These are phyloP conservation scores for Acer campestre DNA, from an alignment of 345 rosid species.

Conservation along the genomic window DNA sequence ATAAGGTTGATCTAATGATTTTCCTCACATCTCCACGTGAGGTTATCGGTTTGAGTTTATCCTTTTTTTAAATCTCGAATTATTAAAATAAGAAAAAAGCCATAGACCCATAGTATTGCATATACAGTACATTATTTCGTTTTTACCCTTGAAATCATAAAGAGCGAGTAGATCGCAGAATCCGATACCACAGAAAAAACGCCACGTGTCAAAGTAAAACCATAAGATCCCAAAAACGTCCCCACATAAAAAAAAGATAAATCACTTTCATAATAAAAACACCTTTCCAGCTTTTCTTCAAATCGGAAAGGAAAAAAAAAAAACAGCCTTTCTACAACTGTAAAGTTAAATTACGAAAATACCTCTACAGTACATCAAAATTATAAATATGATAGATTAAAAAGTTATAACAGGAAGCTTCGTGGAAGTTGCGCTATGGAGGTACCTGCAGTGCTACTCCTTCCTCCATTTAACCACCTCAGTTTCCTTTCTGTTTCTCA, in stretches of 20 bases:
- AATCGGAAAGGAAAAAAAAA: not conserved
- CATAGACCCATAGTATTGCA: too few relatives aligned
- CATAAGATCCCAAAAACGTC: not conserved
- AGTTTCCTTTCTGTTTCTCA: conserved; percentile 31
- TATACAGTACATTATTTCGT: too few relatives aligned
- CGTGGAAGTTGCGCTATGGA: conserved; percentile 87
- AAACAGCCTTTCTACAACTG: not conserved
- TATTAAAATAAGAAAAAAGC: too few relatives aligned
- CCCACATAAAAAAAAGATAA: not conserved
- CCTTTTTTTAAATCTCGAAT: accelerated
- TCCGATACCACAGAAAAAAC: not conserved
- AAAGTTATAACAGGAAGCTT: conserved; percentile 52
- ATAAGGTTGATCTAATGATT: too few relatives aligned
- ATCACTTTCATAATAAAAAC: conserved; percentile 14
- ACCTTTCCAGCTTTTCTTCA: not conserved
- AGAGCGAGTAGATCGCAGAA: too few relatives aligned
- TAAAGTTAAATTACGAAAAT: not conserved
- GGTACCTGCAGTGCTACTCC: not conserved
- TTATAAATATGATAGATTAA: not conserved
- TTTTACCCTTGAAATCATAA: too few relatives aligned
- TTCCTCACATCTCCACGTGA: too few relatives aligned
- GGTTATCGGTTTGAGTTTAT: too few relatives aligned
- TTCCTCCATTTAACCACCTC: conserved; percentile 55
- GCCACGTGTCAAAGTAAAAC: not conserved
- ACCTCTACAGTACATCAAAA: not conserved